These are phyloP conservation scores for Meira nashicola DNA, from an alignment of 1,284 basidiomycete genomes.

Conservation along the genomic window DNA sequence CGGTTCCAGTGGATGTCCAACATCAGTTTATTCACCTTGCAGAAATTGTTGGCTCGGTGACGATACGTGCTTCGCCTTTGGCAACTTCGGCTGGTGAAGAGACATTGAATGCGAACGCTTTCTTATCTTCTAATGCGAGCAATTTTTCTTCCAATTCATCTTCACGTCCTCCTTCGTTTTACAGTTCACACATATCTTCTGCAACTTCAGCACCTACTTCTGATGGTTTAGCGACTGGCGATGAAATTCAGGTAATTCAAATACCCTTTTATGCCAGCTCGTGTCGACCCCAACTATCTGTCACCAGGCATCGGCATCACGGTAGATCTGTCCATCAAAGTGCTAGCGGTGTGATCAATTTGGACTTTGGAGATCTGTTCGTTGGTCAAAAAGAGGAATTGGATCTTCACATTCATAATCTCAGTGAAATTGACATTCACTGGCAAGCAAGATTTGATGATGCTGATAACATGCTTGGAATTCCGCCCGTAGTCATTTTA, in stretches of 20 bases:
- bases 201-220: slow-evolving; percentile 21
- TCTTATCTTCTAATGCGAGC: slow-evolving; percentile 13
- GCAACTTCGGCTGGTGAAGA: neutral
- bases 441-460: slow-evolving; percentile 44
- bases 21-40: neutral
- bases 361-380: slow-evolving; percentile 50
- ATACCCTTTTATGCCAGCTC: slow-evolving; percentile 31
- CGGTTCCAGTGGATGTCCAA: neutral
- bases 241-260: slow-evolving; percentile 25
- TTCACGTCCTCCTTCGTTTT: slow-evolving; percentile 28
- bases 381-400: slow-evolving; percentile 37
- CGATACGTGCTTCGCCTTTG: neutral
- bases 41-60: neutral
- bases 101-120: neutral
- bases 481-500: slow-evolving; percentile 28
- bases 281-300: slow-evolving; percentile 26
- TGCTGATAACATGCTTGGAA: slow-evolving; percentile 39
- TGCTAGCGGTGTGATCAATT: slow-evolving; percentile 20
- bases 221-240: slow-evolving; percentile 13
- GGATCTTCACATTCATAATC: slow-evolving; percentile 32
- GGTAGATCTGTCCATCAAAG: slow-evolving; percentile 1
- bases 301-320: neutral
- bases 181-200: slow-evolving; percentile 24
- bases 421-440: slow-evolving; percentile 45
- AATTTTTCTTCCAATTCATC: slow-evolving; percentile 22